Base-by-base conservation (phyloP, 176 grass and related monocot species). In the Phoenix dactylifera region DNA sequence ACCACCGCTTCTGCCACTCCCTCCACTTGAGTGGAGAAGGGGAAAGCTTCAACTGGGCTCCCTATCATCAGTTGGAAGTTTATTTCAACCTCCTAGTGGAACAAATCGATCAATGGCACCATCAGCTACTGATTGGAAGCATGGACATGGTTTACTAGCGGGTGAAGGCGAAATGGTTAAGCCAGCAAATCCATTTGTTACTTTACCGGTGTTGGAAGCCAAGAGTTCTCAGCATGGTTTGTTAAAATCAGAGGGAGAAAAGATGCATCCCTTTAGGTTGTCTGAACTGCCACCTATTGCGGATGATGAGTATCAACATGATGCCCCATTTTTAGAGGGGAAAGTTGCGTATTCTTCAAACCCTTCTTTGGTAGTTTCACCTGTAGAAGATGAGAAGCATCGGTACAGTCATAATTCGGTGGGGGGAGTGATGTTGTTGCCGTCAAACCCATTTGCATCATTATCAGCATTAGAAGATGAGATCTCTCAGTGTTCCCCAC, bases 21-120 rank as follows among this genome's bases (percentile, higher is more conserved):
- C 94, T 70, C 94, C 94, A 50, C 79, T 98, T 59, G 84, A 82
- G 15, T 98, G 93, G 93, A 98, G 93, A 73, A 58, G 77, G 25
- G 87, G 76, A 68, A 89, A 76, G 76, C 82, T 82, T 62, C 60
- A 7, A 1, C 30, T 80, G 60, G 74, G 69, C 26, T 32, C 77
- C 69, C 26, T 39, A 24, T 72, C 67, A 62, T 28, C 59, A 58
- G 25, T 56, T 66, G 49, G 25, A 3, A 63, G 24, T 82, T 66
- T 55, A 7, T 51, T 26, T 35, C 64, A 83, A 16, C 24, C 56
- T 90, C 48, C 53, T 15, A 65, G 60, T 39, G 55, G 29, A 56
- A 68, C 57, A 70, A 63, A 57, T 66, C 61, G 55, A 15, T 26
- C 64, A 64, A 59, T 68, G 49, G 61, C 18, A 50, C 54, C 55